Evolutionary conservation across 192 early-diverging fungal genomes (phyloP).

Genomic region (Coemansia sp.): DNA sequence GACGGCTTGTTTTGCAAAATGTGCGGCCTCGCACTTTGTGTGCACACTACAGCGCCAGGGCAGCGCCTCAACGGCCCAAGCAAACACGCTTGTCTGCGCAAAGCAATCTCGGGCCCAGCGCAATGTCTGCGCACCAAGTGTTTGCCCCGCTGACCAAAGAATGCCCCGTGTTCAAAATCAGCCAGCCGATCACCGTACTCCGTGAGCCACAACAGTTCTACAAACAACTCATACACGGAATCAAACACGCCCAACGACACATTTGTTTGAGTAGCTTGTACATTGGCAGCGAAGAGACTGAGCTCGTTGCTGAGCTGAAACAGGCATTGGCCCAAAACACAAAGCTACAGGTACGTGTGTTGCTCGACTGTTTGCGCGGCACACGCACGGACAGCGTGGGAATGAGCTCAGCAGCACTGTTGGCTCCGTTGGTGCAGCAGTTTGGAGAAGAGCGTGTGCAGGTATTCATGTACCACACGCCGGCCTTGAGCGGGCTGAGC

Average conservation of each 20-base stretch:
- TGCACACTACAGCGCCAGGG: not conserved
- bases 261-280: conserved; percentile 90
- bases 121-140: not conserved
- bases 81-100: not conserved
- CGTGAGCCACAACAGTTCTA: conserved; percentile 59
- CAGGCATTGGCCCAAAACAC: conserved; percentile 55
- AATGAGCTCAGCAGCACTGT: conserved; percentile 65
- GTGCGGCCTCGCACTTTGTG: not conserved
- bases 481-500: conserved; percentile 65
- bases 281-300: conserved; percentile 75
- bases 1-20: not conserved
- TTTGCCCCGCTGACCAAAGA: conserved; percentile 33
- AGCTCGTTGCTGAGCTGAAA: conserved; percentile 64
- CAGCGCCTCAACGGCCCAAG: not conserved
- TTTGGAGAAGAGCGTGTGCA: conserved; percentile 52
- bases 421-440: conserved; percentile 43
- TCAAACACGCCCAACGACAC: conserved; percentile 62
- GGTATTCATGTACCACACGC: conserved; percentile 86
- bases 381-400: conserved; percentile 57
- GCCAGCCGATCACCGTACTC: conserved; percentile 48
- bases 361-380: conserved; percentile 89
- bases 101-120: not conserved
- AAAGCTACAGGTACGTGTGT: conserved; percentile 62
- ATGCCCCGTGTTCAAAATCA: conserved; percentile 43
- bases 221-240: conserved; percentile 54